phyloP scores from a whole-genome alignment of 495 filamentous ascomycete genomes.

The Aspergillus nidulans region DNA sequence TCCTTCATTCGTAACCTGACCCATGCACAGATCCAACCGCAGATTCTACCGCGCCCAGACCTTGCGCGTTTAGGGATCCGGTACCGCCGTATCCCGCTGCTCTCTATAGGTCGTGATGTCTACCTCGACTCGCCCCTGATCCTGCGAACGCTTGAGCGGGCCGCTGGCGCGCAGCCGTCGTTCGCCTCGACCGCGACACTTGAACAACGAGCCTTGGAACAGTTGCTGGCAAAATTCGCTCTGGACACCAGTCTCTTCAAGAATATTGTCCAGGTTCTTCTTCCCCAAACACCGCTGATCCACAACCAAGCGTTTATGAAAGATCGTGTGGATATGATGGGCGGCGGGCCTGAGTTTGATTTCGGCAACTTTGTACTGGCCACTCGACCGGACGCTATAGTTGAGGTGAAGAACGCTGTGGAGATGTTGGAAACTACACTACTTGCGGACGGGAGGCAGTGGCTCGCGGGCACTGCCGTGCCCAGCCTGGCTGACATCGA shows the following conservation, averaged over 20 bases:
- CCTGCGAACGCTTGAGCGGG: conserved; percentile 50
- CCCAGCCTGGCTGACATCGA: conserved; percentile 54
- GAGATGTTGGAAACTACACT: conserved; percentile 48
- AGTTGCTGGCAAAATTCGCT: neutral
- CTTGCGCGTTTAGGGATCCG: conserved; percentile 49
- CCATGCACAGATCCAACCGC: conserved; percentile 48
- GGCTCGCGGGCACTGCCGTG: conserved; percentile 43
- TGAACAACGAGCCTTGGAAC: neutral
- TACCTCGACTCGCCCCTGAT: conserved; percentile 60
- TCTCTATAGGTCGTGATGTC: conserved; percentile 52
- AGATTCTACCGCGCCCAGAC: conserved; percentile 55
- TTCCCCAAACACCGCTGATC: neutral
- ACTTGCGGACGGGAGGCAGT: conserved; percentile 53
- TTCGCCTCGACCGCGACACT: neutral
- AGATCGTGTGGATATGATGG: conserved; percentile 4
- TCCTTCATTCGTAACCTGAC: too few relatives aligned
- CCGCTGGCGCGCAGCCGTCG: conserved; percentile 19
- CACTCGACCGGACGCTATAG: conserved; percentile 41
- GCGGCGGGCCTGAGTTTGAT: neutral
- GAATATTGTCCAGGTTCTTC: conserved; percentile 6
- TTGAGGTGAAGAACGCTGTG: conserved; percentile 36
- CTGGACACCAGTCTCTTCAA: conserved; percentile 2
- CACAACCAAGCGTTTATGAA: conserved; percentile 1
- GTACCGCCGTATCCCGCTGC: conserved; percentile 63
- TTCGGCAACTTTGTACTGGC: neutral